Conservation (phyloP, 768 basidiomycete genomes). For the Exidia glandulosa region DNA sequence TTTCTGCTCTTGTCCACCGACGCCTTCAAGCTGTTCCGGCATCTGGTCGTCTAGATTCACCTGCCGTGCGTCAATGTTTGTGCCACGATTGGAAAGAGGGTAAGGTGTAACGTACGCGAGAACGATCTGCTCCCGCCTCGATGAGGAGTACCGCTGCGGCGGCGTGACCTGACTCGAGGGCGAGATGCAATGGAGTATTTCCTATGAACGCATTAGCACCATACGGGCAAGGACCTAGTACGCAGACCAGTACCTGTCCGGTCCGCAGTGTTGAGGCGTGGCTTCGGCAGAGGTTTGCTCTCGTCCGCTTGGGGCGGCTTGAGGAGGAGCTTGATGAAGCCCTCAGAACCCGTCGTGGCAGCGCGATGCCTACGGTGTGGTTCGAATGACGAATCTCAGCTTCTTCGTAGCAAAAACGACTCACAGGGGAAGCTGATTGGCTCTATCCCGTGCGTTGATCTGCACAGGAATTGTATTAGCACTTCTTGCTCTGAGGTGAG, state of each 20-base stretch:
- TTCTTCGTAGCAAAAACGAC: conserved; percentile 15
- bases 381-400: conserved; percentile 3
- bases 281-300: conserved; percentile 37
- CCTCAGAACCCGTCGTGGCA: conserved; percentile 86
- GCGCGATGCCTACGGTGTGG: conserved; percentile 67
- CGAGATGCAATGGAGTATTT: conserved; percentile 92
- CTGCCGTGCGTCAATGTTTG: conserved; percentile 25
- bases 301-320: conserved; percentile 55
- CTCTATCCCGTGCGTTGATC: conserved; percentile 92
- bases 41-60: conserved; percentile 73
- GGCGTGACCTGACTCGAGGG: conserved; percentile 93
- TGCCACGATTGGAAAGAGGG: background rate
- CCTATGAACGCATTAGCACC: conserved; percentile 33
- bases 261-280: conserved; percentile 78
- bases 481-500: conserved; percentile 6
- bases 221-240: conserved; percentile 1
- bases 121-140: conserved; percentile 90
- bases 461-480: conserved; percentile 26
- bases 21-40: conserved; percentile 84
- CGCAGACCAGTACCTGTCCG: conserved; percentile 45
- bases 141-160: conserved; percentile 84
- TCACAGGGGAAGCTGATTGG: conserved; percentile 84
- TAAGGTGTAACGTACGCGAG: conserved; percentile 45
- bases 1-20: conserved; percentile 83
- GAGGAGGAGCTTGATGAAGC: conserved; percentile 79